phyloP scores from a whole-genome alignment of 2,329 filamentous ascomycete genomes.

The Lachnellula occidentalis region DNA sequence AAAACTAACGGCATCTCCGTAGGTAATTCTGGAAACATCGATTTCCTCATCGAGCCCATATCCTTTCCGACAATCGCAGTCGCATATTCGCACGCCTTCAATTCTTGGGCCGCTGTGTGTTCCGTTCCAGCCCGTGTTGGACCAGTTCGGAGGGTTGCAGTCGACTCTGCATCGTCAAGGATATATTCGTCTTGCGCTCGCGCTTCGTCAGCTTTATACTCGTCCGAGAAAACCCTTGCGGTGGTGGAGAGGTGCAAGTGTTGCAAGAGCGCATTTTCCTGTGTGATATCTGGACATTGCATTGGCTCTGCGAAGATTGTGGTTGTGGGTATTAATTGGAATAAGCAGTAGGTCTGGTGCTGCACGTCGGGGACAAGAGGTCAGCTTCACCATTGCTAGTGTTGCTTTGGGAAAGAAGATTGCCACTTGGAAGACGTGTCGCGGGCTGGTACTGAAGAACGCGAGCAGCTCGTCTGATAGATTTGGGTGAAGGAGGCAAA shows the following conservation, averaged over 20 bases:
- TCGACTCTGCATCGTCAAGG: slow-evolving; percentile 7
- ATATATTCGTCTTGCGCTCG: slow-evolving; percentile 8
- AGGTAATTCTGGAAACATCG: neutral
- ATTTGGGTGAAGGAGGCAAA: slow-evolving; percentile 6
- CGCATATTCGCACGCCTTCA: neutral
- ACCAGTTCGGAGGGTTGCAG: neutral
- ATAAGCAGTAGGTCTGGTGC: slow-evolving; percentile 8
- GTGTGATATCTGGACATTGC: neutral
- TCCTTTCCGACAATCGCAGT: neutral
- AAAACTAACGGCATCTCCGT: neutral
- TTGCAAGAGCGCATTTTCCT: neutral
- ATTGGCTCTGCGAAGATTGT: neutral
- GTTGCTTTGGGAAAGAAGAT: slow-evolving; percentile 3
- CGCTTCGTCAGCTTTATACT: slow-evolving; percentile 1
- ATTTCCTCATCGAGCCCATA: neutral
- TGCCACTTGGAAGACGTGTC: neutral
- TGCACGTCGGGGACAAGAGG: slow-evolving; percentile 7
- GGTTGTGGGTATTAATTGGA: slow-evolving; percentile 1
- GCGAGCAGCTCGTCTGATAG: neutral
- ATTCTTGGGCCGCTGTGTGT: neutral
- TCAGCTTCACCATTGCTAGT: slow-evolving; percentile 2
- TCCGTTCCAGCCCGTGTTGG: neutral
- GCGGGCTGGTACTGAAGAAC: neutral
- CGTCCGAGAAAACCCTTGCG: neutral
- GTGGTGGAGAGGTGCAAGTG: neutral